These are phyloP conservation scores for Murraya paniculata DNA, from an alignment of 345 rosid genomes.

Conservation along the genomic window DNA sequence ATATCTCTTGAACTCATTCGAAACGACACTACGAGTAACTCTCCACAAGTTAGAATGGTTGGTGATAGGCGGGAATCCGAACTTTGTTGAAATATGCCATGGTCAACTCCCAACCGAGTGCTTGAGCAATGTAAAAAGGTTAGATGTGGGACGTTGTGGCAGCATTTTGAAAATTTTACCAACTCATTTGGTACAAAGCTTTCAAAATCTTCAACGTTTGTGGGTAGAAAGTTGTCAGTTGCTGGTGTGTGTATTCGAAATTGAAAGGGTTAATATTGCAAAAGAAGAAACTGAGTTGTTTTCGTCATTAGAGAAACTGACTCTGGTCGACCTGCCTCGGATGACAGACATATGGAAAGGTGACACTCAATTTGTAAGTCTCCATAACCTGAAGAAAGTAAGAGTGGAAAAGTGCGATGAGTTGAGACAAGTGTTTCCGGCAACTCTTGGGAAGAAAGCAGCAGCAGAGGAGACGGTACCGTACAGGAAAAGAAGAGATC, in stretches of 20 bases:
- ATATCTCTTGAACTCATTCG: background rate
- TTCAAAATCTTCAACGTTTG: background rate
- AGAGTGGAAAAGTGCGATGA: fast-evolving
- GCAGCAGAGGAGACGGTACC: background rate
- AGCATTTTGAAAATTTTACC: background rate
- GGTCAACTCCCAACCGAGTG: background rate
- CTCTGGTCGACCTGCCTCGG: background rate
- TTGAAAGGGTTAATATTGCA: background rate
- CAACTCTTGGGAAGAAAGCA: background rate
- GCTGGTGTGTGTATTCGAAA: background rate
- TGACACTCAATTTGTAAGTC: background rate
- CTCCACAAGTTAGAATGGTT: background rate
- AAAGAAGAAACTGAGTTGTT: background rate
- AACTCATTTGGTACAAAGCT: background rate
- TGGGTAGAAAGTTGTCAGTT: fast-evolving
- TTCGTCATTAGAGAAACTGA: background rate
- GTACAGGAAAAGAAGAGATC: background rate
- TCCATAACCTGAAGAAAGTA: background rate
- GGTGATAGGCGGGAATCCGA: fast-evolving
- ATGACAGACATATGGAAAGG: background rate
- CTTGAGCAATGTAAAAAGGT: background rate
- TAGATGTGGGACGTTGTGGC: fast-evolving
- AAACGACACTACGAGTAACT: background rate
- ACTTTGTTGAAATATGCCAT: background rate
- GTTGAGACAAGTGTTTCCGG: background rate